phyloP scores from a whole-genome alignment of 768 basidiomycete genomes.

The Amanita jacksonii region DNA sequence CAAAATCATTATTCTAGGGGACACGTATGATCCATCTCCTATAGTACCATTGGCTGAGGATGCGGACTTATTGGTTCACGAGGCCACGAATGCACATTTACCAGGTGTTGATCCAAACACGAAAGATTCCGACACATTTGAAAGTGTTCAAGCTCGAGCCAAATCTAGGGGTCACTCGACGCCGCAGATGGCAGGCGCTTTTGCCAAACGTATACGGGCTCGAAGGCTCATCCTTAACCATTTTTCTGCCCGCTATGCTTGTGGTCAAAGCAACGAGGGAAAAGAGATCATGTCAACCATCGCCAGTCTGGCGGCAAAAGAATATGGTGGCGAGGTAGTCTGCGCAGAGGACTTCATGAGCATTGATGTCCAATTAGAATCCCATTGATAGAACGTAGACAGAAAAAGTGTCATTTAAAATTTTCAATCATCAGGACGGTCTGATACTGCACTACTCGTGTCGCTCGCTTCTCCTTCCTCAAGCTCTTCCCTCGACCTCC shows the following conservation, averaged over 20 bases:
- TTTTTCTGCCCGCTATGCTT: constrained; percentile 74
- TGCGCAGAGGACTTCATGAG: constrained; percentile 76
- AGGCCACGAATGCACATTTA: constrained; percentile 84
- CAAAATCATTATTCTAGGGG: constrained; percentile 76
- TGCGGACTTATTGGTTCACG: constrained; percentile 74
- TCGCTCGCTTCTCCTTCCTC: constrained; percentile 87
- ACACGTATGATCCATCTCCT: constrained; percentile 73
- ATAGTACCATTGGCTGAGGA: constrained; percentile 51
- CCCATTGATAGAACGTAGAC: constrained; percentile 15
- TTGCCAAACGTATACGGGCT: constrained; percentile 60
- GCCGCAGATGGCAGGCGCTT: constrained; percentile 81
- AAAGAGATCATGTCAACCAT: constrained; percentile 56
- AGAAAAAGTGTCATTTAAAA: constrained; percentile 13
- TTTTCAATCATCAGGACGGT: constrained; percentile 54
- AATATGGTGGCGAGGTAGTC: constrained; percentile 46
- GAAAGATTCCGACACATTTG: constrained; percentile 51
- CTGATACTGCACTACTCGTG: constrained; percentile 67
- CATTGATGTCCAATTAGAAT: constrained; percentile 40
- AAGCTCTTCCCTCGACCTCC: constrained; percentile 57
- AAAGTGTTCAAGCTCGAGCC: constrained; percentile 50
- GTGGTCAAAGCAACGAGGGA: constrained; percentile 46
- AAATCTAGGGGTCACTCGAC: constrained; percentile 84
- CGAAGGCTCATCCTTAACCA: constrained; percentile 68
- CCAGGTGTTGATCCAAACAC: constrained; percentile 51
- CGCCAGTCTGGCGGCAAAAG: constrained; percentile 38